A percentile compares a stretch with the other conserved stretches of the same genome.
Evolutionary conservation across 1,284 basidiomycete genomes (phyloP).

Genomic region (Tylopilus orsonianus): DNA sequence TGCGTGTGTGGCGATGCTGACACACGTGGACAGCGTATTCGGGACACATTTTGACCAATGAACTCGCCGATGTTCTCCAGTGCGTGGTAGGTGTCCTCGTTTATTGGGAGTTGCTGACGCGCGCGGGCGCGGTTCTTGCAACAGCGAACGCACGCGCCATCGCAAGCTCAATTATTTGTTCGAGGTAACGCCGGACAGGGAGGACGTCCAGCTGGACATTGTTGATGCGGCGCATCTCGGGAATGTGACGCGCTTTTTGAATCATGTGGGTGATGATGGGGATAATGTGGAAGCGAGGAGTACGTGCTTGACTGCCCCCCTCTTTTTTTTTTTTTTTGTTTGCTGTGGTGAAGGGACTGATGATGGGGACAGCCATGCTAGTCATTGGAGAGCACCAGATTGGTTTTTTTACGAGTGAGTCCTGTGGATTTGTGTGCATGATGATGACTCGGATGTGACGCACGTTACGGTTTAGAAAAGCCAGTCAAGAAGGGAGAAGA

Average conservation of each 20-base stretch:
- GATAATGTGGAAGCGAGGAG: conserved; percentile 45
- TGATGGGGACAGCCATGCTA: conserved; percentile 29
- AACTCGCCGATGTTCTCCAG: conserved; percentile 32
- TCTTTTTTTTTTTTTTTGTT: no score
- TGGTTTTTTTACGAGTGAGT: conserved; percentile 46
- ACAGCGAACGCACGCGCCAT: conserved; percentile 32
- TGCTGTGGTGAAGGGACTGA: neutral
- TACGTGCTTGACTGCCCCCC: conserved; percentile 35
- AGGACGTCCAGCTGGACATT: conserved; percentile 21
- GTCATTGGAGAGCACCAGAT: conserved; percentile 54
- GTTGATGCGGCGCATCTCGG: conserved; percentile 51
- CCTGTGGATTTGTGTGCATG: neutral
- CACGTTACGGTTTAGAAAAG: no score
- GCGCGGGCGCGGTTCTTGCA: no score
- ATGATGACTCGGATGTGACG: no score
- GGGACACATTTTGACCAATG: conserved; percentile 51
- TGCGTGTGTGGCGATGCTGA: no score
- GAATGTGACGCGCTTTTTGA: conserved; percentile 57
- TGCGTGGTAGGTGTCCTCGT: no score
- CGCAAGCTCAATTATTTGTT: conserved; percentile 50
- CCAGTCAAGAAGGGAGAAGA: conserved; percentile 40
- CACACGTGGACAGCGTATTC: conserved; percentile 67
- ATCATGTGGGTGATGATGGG: conserved; percentile 37
- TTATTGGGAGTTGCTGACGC: no score
- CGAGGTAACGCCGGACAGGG: conserved; percentile 28